Percentiles rank a stretch among this genome's conserved stretches.
Conservation (phyloP, 345 rosid species). For the Cardiospermum halicacabum region DNA sequence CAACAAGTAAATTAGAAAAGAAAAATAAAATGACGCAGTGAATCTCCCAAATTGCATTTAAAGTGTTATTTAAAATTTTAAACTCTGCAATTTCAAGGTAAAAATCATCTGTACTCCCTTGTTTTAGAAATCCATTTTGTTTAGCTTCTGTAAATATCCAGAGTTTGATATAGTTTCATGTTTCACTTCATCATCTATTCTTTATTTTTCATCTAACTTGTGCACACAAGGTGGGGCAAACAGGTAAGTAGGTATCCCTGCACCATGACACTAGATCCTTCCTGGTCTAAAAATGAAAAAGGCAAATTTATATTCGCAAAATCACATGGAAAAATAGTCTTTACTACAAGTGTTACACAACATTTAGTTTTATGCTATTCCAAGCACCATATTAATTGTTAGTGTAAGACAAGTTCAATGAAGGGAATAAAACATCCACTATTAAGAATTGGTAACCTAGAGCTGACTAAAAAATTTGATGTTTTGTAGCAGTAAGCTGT, state of each 20-base stretch:
- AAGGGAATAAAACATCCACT: neutral
- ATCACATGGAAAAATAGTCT: neutral
- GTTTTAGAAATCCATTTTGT: neutral
- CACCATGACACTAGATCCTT: neutral
- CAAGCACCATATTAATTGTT: neutral
- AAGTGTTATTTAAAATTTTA: neutral
- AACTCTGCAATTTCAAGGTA: neutral
- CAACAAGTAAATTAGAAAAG: neutral
- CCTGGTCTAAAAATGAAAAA: neutral
- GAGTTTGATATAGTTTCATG: neutral
- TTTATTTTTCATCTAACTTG: neutral
- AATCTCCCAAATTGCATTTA: neutral
- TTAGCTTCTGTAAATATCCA: neutral
- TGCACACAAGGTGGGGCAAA: neutral
- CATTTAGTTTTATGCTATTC: neutral
- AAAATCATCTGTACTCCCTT: neutral
- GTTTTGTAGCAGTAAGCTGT: neutral
- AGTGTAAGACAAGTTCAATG: neutral
- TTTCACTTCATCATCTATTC: neutral
- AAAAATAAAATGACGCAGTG: neutral
- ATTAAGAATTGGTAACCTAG: neutral
- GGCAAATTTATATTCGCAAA: no score
- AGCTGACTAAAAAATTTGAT: neutral
- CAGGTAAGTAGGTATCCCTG: neutral
- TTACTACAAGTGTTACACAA: neutral